Conservation (phyloP, 257 asterid genomes). For the Misopates orontium region DNA sequence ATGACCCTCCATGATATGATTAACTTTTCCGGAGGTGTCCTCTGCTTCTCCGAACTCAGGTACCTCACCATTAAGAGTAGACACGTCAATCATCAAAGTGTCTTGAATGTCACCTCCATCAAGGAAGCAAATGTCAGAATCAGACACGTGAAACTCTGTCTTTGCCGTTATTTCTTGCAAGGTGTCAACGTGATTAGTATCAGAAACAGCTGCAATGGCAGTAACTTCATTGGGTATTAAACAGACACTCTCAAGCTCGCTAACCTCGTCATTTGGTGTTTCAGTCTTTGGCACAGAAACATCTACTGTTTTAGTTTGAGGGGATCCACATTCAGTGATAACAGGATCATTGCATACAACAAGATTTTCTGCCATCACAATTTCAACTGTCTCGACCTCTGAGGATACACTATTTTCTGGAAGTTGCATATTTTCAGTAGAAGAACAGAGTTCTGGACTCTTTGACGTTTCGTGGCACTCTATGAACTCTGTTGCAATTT, state of each 20-base stretch:
- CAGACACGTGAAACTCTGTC: slow-evolving; percentile 13
- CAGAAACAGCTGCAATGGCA: slow-evolving; percentile 23
- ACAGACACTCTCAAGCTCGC: slow-evolving; percentile 21
- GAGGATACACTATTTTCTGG: slow-evolving; percentile 22
- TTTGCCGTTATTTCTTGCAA: slow-evolving; percentile 19
- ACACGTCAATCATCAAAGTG: slow-evolving; percentile 22
- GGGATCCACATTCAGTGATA: slow-evolving; percentile 12
- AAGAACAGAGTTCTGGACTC: slow-evolving; percentile 26
- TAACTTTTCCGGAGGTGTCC: slow-evolving; percentile 23
- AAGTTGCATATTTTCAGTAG: slow-evolving; percentile 25
- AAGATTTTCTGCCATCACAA: slow-evolving; percentile 26
- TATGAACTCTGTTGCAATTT: slow-evolving; percentile 26
- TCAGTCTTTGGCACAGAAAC: slow-evolving; percentile 24
- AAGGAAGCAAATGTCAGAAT: slow-evolving; percentile 20
- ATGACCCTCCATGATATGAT: slow-evolving; percentile 32
- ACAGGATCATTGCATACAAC: slow-evolving; percentile 22
- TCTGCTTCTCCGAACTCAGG: slow-evolving; percentile 33
- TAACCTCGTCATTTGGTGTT: slow-evolving; percentile 20
- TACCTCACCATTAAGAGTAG: slow-evolving; percentile 15
- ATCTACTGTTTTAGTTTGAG: slow-evolving; percentile 28
- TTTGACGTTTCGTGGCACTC: slow-evolving; percentile 30
- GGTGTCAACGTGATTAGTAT: slow-evolving; percentile 24
- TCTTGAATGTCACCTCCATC: slow-evolving; percentile 25
- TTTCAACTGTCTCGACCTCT: slow-evolving; percentile 32
- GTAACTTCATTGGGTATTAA: slow-evolving; percentile 24